Conservation (phyloP, 768 basidiomycete species). For the Psilocybe subaeruginosa region DNA sequence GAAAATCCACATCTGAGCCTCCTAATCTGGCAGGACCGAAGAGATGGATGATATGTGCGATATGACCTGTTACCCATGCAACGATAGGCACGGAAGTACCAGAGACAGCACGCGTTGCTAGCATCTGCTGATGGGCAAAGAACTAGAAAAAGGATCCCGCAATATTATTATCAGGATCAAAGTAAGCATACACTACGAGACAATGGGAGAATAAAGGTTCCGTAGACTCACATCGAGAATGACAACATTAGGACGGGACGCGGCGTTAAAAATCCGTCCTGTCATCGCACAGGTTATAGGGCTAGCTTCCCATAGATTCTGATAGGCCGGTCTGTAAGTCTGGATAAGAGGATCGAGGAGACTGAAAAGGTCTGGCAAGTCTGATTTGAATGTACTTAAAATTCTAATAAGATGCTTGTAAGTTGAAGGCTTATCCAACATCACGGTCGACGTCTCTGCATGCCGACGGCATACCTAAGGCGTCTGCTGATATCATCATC, state of each 20-base stretch:
- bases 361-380: background rate
- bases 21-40: background rate
- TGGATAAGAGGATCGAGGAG: background rate
- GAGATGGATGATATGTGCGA: background rate
- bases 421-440: background rate
- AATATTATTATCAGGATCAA: background rate
- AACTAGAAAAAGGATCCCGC: background rate
- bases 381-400: background rate
- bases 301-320: slow-evolving; percentile 1
- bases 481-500: background rate
- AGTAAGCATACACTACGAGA: background rate
- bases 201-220: too few relatives aligned
- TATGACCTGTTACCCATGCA: background rate
- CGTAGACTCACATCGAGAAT: slow-evolving; percentile 12
- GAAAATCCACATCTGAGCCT: too few relatives aligned
- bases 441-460: too few relatives aligned
- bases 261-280: slow-evolving; percentile 7
- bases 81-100: background rate
- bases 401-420: background rate
- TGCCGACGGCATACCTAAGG: background rate
- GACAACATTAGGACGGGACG: slow-evolving; percentile 7
- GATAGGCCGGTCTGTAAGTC: background rate
- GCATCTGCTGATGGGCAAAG: background rate
- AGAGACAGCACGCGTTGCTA: background rate
- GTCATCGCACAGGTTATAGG: slow-evolving; percentile 15